These are phyloP conservation scores for Phytophthora megakarya DNA, from an alignment of 352 stramenopile species.

Conservation along the genomic window DNA sequence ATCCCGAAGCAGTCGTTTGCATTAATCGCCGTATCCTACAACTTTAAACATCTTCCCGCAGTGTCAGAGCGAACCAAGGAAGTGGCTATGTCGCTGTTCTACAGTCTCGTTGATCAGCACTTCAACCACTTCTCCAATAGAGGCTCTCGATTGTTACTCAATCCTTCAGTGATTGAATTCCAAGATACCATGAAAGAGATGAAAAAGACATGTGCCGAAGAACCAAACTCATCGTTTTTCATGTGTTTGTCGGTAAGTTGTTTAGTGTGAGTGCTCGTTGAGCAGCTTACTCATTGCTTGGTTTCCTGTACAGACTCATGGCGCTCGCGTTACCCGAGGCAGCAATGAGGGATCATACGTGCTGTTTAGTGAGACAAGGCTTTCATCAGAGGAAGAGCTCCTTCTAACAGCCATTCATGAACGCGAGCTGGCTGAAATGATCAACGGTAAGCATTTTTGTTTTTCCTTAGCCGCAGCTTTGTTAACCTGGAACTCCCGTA, in stretches of 20 bases:
- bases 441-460: constrained; percentile 46
- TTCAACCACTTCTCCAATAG: constrained; percentile 56
- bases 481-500: too few relatives aligned
- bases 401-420: constrained; percentile 69
- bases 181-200: constrained; percentile 78
- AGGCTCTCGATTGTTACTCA: constrained; percentile 68
- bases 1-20: constrained; percentile 44
- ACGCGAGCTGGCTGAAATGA: constrained; percentile 57
- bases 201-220: constrained; percentile 36
- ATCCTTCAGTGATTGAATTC: constrained; percentile 85
- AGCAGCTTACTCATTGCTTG: background rate
- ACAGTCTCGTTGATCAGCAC: constrained; percentile 54
- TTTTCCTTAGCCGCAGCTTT: too few relatives aligned
- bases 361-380: constrained; percentile 66
- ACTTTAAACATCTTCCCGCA: constrained; percentile 58
- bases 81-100: constrained; percentile 53
- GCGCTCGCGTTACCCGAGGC: constrained; percentile 58
- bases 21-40: constrained; percentile 59
- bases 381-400: constrained; percentile 77
- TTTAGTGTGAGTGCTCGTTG: background rate
- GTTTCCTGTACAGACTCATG: constrained; percentile 55
- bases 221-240: constrained; percentile 60
- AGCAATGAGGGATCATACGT: constrained; percentile 70
- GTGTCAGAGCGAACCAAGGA: constrained; percentile 65
- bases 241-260: constrained; percentile 60